Evolutionary conservation across 768 basidiomycete genomes (phyloP).

Genomic region (Leccinum subgranulosum): DNA sequence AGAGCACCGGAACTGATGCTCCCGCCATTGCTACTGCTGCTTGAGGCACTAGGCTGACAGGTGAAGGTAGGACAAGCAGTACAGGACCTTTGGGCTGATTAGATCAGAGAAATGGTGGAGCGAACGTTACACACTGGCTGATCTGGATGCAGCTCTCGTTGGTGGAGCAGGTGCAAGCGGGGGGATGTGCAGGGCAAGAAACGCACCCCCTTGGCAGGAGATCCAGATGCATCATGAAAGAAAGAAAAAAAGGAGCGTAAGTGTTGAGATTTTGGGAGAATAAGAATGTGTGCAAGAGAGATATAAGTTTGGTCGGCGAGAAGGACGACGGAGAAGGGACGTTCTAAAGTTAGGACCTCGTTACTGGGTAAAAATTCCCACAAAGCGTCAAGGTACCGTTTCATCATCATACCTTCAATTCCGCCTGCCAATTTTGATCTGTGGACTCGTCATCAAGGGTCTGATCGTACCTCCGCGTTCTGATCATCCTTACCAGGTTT

Average conservation of each 20-base stretch:
- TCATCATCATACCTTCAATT: not conserved
- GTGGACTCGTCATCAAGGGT: not conserved
- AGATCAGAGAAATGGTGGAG: constrained; percentile 2
- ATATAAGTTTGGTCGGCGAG: constrained; percentile 22
- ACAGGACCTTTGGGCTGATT: constrained; percentile 48
- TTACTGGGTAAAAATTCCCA: not conserved
- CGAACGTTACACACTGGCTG: constrained; percentile 44
- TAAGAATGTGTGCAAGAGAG: constrained; percentile 16
- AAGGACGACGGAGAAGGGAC: not conserved
- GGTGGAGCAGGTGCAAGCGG: constrained; percentile 51
- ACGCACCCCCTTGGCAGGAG: constrained; percentile 48
- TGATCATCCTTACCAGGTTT: not conserved
- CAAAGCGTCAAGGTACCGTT: not conserved
- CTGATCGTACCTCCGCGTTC: not conserved
- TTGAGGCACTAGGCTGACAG: constrained; percentile 42
- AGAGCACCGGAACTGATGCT: constrained; percentile 67
- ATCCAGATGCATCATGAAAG: constrained; percentile 30
- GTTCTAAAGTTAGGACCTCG: constrained; percentile 7
- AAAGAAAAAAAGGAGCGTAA: constrained; percentile 34
- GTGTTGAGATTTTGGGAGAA: constrained; percentile 17
- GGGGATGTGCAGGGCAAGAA: constrained; percentile 45
- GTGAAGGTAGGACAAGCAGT: constrained; percentile 47
- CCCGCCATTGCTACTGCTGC: constrained; percentile 28
- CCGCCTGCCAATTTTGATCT: not conserved
- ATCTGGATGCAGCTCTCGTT: constrained; percentile 59